phyloP scores from a whole-genome alignment of 345 rosid species.

The Adansonia digitata region DNA sequence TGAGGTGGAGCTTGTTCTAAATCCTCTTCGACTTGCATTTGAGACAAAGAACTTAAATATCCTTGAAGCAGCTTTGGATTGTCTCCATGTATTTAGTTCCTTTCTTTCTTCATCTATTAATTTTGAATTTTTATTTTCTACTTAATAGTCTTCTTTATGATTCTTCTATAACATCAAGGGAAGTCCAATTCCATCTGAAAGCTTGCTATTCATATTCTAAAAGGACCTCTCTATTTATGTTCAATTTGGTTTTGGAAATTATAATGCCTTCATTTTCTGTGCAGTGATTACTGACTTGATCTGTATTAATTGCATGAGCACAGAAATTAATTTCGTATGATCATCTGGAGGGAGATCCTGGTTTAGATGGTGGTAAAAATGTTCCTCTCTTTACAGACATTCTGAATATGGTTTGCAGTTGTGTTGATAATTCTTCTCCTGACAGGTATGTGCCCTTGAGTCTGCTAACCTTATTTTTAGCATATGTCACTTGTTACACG shows the following conservation, averaged over 20 bases:
- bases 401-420: constrained; percentile 78
- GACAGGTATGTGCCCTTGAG: constrained; percentile 55
- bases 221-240: neutral
- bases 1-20: constrained; percentile 53
- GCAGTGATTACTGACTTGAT: constrained; percentile 11
- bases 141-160: neutral
- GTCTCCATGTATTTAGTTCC: constrained; percentile 71
- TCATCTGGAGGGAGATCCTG: constrained; percentile 82
- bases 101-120: neutral
- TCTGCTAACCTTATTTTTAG: constrained; percentile 8
- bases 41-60: constrained; percentile 89
- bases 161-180: neutral
- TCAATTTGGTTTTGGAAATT: neutral
- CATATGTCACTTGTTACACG: constrained; percentile 17
- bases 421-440: constrained; percentile 84
- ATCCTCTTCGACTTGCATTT: constrained; percentile 88
- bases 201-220: neutral
- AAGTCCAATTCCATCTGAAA: constrained; percentile 11
- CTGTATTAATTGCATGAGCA: constrained; percentile 20
- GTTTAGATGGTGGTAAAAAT: constrained; percentile 80
- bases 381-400: constrained; percentile 72
- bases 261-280: neutral
- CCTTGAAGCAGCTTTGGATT: constrained; percentile 91
- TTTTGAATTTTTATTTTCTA: neutral
- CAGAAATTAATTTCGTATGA: constrained; percentile 98